Percentiles rank a stretch among this genome's conserved stretches.
Conservation (phyloP, 495 filamentous ascomycete genomes). For the Aspergillus sclerotiicarbonarius region DNA sequence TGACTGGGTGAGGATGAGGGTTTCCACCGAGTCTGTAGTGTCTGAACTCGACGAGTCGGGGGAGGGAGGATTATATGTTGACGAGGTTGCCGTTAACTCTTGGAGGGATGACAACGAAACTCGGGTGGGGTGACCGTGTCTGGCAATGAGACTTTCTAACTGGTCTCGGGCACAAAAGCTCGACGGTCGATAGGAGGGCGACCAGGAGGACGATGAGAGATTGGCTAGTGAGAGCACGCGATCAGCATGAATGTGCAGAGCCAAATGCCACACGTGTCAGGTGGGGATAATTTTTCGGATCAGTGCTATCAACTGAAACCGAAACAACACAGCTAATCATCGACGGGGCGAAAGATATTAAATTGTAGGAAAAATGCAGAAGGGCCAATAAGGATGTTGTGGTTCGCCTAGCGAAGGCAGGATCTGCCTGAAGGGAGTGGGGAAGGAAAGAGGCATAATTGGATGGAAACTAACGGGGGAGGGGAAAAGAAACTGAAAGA, state of each 20-base stretch:
- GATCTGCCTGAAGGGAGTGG: constrained; percentile 1
- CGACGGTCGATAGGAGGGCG: constrained; percentile 39
- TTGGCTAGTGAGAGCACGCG: constrained; percentile 57
- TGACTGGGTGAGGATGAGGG: constrained; percentile 28
- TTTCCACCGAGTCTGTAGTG: constrained; percentile 26
- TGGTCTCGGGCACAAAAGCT: constrained; percentile 73
- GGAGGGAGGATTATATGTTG: constrained; percentile 55
- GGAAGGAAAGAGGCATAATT: constrained; percentile 3
- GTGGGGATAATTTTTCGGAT: constrained; percentile 18
- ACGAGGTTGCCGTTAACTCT: constrained; percentile 64
- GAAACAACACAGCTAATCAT: constrained; percentile 11
- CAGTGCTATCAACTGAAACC: constrained; percentile 15
- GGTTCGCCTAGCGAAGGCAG: not conserved
- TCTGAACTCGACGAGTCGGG: constrained; percentile 20
- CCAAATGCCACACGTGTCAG: constrained; percentile 36
- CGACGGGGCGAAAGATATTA: constrained; percentile 1
- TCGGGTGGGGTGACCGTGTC: constrained; percentile 47
- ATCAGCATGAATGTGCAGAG: constrained; percentile 49
- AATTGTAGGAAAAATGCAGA: constrained; percentile 7
- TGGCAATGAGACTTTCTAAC: constrained; percentile 63
- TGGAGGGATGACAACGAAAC: constrained; percentile 76
- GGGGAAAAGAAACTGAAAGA: constrained; percentile 8
- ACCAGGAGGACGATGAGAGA: constrained; percentile 48
- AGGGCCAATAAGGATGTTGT: constrained; percentile 14
- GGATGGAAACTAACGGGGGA: not conserved